phyloP scores from a whole-genome alignment of 179 eudicot species.

The Camellia oleifera region DNA sequence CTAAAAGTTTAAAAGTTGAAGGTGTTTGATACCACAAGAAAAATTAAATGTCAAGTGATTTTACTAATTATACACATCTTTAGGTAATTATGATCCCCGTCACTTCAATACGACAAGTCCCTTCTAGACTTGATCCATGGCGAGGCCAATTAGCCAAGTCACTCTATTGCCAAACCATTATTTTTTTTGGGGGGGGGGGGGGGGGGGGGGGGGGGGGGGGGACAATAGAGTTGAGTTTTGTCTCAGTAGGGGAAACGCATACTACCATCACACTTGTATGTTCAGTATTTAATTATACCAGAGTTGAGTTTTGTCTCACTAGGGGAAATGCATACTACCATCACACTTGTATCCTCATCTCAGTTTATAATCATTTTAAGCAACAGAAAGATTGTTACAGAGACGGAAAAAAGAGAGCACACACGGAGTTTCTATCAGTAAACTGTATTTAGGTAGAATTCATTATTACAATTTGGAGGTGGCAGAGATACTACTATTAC shows the following conservation, averaged over 20 bases:
- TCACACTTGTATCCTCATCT: background rate
- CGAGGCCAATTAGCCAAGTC: slow-evolving; percentile 2
- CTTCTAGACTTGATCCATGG: background rate
- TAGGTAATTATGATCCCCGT: background rate
- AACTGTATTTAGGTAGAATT: slow-evolving; percentile 4
- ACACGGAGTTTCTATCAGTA: background rate
- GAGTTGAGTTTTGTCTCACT: no score
- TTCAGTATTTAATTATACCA: no score
- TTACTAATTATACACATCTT: background rate
- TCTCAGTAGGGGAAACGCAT: background rate
- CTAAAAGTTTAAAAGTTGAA: background rate
- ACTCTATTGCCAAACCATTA: background rate
- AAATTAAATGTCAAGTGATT: background rate
- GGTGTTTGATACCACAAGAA: background rate
- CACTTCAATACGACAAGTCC: background rate
- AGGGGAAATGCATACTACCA: no score
- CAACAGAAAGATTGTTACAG: background rate
- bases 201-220: background rate
- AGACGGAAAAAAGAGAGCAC: background rate
- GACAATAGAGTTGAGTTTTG: background rate
- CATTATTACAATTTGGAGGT: background rate
- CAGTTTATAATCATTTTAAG: background rate
- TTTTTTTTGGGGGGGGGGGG: background rate
- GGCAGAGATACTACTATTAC: background rate
- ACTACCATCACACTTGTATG: background rate